Percentiles rank a stretch among this genome's conserved stretches.
Evolutionary conservation across 2,329 filamentous ascomycete species (phyloP).

Genomic region (Fusarium continuum): DNA sequence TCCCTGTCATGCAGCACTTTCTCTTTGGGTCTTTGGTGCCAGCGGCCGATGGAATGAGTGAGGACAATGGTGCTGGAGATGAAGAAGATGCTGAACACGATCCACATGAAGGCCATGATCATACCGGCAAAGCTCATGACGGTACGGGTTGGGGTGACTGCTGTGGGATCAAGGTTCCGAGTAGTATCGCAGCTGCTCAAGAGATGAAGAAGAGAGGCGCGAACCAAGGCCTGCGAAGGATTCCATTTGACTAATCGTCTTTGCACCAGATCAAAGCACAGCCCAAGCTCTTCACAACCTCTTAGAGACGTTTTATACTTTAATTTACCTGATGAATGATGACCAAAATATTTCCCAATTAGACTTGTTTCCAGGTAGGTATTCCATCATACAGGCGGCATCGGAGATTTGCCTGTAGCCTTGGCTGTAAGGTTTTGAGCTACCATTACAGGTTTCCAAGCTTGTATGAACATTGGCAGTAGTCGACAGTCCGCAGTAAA

Average conservation of each 20-base stretch:
- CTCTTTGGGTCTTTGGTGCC: constrained; percentile 88
- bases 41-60: constrained; percentile 83
- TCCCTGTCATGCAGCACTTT: constrained; percentile 99
- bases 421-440: too few relatives aligned
- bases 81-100: constrained; percentile 60
- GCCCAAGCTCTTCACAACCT: neutral
- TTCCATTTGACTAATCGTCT: constrained; percentile 78
- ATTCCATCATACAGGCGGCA: too few relatives aligned
- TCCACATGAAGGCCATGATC: constrained; percentile 68
- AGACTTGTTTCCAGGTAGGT: neutral
- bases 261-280: constrained; percentile 3
- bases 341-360: neutral
- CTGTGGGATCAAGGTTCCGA: constrained; percentile 97
- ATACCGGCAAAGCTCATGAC: constrained; percentile 70
- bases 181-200: constrained; percentile 87
- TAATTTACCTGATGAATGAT: constrained; percentile 5
- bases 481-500: too few relatives aligned
- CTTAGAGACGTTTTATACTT: neutral
- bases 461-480: too few relatives aligned
- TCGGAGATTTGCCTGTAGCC: too few relatives aligned
- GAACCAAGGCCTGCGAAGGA: constrained; percentile 70
- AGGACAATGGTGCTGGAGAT: constrained; percentile 61
- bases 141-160: constrained; percentile 89
- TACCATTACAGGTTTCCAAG: too few relatives aligned
- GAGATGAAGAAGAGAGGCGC: constrained; percentile 82